Evolutionary conservation across 768 basidiomycete species (phyloP).

Genomic region (Pholiota molesta): DNA sequence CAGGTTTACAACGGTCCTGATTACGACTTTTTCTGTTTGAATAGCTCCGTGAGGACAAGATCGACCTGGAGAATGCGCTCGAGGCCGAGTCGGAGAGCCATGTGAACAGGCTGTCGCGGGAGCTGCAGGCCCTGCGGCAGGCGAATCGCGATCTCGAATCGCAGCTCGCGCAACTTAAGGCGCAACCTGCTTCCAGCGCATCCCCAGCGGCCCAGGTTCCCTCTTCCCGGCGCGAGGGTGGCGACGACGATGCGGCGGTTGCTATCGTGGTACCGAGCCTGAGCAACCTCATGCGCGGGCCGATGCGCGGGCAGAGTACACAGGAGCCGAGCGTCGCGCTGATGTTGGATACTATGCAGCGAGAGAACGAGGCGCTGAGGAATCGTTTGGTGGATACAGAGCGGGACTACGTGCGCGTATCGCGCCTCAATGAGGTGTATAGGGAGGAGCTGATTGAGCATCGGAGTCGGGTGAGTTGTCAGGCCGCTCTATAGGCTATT

Average conservation of each 20-base stretch:
- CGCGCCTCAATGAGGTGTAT: conserved; percentile 80
- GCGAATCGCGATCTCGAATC: conserved; percentile 54
- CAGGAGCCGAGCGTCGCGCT: conserved; percentile 50
- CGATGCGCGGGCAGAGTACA: conserved; percentile 17
- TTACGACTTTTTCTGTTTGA: no score
- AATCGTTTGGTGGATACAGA: conserved; percentile 72
- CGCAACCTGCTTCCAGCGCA: neutral
- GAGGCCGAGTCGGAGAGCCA: conserved; percentile 89
- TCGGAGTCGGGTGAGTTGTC: conserved; percentile 64
- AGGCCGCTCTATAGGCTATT: neutral
- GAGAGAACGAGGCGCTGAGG: conserved; percentile 80
- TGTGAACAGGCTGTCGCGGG: conserved; percentile 74
- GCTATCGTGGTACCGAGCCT: neutral
- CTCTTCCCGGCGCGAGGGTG: neutral
- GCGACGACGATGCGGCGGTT: neutral
- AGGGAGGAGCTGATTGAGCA: conserved; percentile 84
- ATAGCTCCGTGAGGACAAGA: conserved; percentile 84
- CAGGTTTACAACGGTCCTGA: no score
- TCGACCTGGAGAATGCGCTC: conserved; percentile 76
- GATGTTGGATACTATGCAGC: conserved; percentile 74
- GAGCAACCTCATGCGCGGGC: neutral
- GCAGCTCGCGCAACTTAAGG: conserved; percentile 15
- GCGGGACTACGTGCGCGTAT: conserved; percentile 73
- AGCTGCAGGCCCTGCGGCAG: conserved; percentile 65
- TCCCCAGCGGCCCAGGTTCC: neutral